Conservation (phyloP, 2,329 filamentous ascomycete species). For the Tolypocladium sp. region DNA sequence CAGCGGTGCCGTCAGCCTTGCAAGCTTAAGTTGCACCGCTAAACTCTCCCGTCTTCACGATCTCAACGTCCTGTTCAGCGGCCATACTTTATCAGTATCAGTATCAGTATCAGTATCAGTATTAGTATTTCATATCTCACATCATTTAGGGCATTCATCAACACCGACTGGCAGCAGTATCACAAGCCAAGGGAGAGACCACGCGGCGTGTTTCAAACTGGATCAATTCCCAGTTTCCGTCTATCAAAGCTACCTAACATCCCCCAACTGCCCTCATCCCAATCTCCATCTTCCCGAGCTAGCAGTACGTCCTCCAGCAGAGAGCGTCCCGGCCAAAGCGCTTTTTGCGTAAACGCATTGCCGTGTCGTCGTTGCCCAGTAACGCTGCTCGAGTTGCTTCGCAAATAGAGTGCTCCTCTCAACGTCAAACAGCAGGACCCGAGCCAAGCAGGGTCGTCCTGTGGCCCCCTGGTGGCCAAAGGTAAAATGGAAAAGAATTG, state of each 20-base stretch:
- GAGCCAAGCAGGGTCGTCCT: neutral
- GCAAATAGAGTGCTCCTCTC: neutral
- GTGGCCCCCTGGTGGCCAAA: neutral
- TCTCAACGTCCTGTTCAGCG: too few species aligned
- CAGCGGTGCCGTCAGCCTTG: neutral
- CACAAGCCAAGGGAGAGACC: neutral
- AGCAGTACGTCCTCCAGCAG: neutral
- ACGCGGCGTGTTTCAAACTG: neutral
- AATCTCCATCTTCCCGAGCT: neutral
- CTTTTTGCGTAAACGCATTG: neutral
- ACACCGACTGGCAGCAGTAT: neutral
- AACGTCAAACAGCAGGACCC: neutral
- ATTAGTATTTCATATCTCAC: too few species aligned
- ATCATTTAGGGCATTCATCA: too few species aligned
- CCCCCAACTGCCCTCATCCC: neutral
- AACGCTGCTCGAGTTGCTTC: neutral
- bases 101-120: too few species aligned
- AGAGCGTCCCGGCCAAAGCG: neutral
- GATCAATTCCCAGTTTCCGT: neutral
- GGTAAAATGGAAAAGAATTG: neutral
- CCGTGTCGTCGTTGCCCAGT: neutral
- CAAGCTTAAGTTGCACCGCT: too few species aligned
- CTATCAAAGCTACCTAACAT: neutral
- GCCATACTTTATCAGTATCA: too few species aligned
- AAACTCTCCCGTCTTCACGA: too few species aligned